Conservation (phyloP, 805 yeast genomes). For the Aciculoconidium aculeatum region DNA sequence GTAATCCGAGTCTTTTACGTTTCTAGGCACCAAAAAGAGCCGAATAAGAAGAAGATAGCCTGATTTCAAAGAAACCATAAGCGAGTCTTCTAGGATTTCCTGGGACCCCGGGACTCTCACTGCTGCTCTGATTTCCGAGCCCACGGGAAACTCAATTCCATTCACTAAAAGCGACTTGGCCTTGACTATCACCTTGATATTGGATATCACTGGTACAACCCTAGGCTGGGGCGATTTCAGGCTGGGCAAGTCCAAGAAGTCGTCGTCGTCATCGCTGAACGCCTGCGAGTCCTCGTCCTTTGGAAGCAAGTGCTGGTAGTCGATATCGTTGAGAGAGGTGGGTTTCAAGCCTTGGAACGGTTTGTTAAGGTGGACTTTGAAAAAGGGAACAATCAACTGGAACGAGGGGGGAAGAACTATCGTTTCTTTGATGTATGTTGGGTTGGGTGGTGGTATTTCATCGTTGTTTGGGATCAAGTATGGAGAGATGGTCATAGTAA, state of each 20-base stretch:
- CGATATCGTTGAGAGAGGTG: conserved; percentile 31
- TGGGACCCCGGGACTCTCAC: conserved; percentile 21
- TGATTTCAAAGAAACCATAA: conserved; percentile 33
- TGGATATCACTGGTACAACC: not conserved
- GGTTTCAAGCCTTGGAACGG: conserved; percentile 29
- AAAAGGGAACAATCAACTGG: conserved; percentile 25
- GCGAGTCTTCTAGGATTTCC: conserved; percentile 25
- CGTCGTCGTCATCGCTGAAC: conserved; percentile 29
- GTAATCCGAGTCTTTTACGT: conserved; percentile 20
- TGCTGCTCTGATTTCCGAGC: conserved; percentile 26
- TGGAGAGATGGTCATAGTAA: too few species aligned
- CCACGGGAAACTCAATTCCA: conserved; percentile 25
- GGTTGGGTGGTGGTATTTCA: not conserved
- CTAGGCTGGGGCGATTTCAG: too few species aligned
- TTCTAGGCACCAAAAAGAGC: conserved; percentile 30
- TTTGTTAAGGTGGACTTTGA: conserved; percentile 27
- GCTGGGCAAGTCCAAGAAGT: conserved; percentile 6
- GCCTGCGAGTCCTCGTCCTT: conserved; percentile 24
- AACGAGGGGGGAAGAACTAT: conserved; percentile 38
- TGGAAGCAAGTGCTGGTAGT: conserved; percentile 27
- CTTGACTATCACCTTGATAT: conserved; percentile 24
- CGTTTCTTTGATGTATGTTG: conserved; percentile 23
- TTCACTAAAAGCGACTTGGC: conserved; percentile 27
- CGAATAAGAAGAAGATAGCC: conserved; percentile 37
- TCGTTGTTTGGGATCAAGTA: too few species aligned